Evolutionary conservation across 805 yeast species (phyloP).

Genomic region (Monosporozyma unispora): DNA sequence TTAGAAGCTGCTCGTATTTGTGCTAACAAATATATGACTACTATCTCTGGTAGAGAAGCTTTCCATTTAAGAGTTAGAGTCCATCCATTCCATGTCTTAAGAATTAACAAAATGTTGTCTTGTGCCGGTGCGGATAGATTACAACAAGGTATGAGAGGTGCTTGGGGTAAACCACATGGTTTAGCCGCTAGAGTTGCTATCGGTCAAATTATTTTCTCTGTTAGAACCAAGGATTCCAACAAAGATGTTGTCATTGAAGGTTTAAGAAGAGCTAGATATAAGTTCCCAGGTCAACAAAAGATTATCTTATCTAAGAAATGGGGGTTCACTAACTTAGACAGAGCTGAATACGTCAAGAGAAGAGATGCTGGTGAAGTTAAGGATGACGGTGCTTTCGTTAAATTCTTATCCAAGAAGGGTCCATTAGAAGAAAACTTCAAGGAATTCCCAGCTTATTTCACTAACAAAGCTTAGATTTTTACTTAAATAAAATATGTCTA

Average conservation of each 20-base stretch:
- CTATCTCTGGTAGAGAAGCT: slow-evolving; percentile 94
- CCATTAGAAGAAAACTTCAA: slow-evolving; percentile 82
- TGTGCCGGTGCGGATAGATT: slow-evolving; percentile 99
- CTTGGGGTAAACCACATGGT: slow-evolving; percentile 99
- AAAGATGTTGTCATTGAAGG: slow-evolving; percentile 97
- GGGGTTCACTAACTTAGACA: slow-evolving; percentile 99
- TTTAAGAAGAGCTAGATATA: slow-evolving; percentile 99
- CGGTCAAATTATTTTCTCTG: slow-evolving; percentile 97
- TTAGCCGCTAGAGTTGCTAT: slow-evolving; percentile 98
- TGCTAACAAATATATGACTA: slow-evolving; percentile 99
- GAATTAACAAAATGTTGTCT: slow-evolving; percentile 99
- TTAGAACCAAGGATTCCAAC: slow-evolving; percentile 97
- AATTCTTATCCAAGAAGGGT: slow-evolving; percentile 97
- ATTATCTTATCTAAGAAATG: slow-evolving; percentile 98
- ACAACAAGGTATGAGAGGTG: slow-evolving; percentile 99
- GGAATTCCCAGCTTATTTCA: slow-evolving; percentile 83
- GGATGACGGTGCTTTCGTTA: slow-evolving; percentile 99
- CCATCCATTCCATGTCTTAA: slow-evolving; percentile 99
- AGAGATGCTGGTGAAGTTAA: slow-evolving; percentile 97
- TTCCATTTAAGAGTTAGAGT: slow-evolving; percentile 99
- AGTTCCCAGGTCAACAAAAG: slow-evolving; percentile 99
- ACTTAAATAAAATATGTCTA: background rate
- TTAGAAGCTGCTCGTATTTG: slow-evolving; percentile 99
- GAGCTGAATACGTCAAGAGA: slow-evolving; percentile 90
- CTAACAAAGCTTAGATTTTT: slow-evolving; percentile 34